These are phyloP conservation scores for Termitomyces sp. DNA, from an alignment of 768 basidiomycete genomes.

Conservation along the genomic window DNA sequence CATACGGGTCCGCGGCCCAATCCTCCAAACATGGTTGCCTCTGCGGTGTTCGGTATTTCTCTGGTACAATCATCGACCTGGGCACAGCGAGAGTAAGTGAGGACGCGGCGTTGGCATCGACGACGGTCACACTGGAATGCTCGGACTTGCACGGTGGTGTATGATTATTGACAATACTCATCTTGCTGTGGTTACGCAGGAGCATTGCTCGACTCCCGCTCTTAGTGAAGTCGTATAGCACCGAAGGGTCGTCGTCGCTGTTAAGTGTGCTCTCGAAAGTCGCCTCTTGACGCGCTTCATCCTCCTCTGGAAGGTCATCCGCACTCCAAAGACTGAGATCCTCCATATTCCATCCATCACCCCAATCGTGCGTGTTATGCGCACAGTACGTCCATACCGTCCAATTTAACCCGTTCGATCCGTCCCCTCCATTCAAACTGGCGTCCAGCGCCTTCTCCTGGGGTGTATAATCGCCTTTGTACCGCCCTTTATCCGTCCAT, in stretches of 20 bases:
- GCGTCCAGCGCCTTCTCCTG: slow-evolving; percentile 89
- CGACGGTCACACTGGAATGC: slow-evolving; percentile 6
- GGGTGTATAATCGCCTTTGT: slow-evolving; percentile 65
- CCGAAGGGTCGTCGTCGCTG: slow-evolving; percentile 12
- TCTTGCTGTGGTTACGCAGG: slow-evolving; percentile 21
- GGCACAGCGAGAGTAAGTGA: slow-evolving; percentile 21
- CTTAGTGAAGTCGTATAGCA: slow-evolving; percentile 14
- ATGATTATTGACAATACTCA: not conserved
- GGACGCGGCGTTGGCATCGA: slow-evolving; percentile 18
- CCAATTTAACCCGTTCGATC: slow-evolving; percentile 66
- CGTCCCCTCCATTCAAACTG: slow-evolving; percentile 74
- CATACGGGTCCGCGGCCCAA: slow-evolving; percentile 47
- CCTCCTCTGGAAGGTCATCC: slow-evolving; percentile 50
- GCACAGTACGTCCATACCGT: slow-evolving; percentile 89
- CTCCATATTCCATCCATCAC: slow-evolving; percentile 96
- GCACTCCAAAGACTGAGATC: slow-evolving; percentile 85
- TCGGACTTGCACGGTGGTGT: slow-evolving; percentile 1
- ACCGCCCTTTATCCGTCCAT: slow-evolving; percentile 58
- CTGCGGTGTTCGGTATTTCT: not conserved
- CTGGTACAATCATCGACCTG: slow-evolving; percentile 1
- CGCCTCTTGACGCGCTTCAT: slow-evolving; percentile 14
- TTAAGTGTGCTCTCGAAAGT: not conserved
- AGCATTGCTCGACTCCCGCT: slow-evolving; percentile 35
- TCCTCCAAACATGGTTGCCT: slow-evolving; percentile 18
- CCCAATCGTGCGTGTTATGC: slow-evolving; percentile 82